These are phyloP conservation scores for Juglanconis oblonga DNA, from an alignment of 2,329 filamentous ascomycete species.

Conservation along the genomic window DNA sequence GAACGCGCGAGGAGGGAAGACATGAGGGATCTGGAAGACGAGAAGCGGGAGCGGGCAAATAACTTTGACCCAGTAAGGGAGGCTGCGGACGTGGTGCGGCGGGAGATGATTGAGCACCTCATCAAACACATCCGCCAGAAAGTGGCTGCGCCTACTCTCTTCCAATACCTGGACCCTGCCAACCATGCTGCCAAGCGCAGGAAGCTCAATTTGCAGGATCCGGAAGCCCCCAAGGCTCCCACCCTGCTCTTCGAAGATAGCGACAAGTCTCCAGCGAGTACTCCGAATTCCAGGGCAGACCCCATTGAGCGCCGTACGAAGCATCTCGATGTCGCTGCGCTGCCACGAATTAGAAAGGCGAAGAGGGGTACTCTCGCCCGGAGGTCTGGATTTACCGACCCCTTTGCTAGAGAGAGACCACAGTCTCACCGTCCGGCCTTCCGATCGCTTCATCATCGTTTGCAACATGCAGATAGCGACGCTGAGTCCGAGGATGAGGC, in stretches of 20 bases:
- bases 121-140: conserved; percentile 86
- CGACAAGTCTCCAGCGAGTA: conserved; percentile 61
- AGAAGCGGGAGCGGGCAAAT: conserved; percentile 82
- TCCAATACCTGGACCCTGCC: conserved; percentile 77
- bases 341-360: conserved; percentile 73
- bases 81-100: conserved; percentile 73
- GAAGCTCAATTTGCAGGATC: conserved; percentile 73
- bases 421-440: conserved; percentile 58
- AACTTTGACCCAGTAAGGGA: conserved; percentile 88
- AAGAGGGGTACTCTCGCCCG: conserved; percentile 57
- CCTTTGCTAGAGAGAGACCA: conserved; percentile 63
- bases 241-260: conserved; percentile 54
- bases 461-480: conserved; percentile 67
- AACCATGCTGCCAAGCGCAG: conserved; percentile 78
- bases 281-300: conserved; percentile 62
- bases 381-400: conserved; percentile 64
- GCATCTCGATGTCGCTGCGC: conserved; percentile 57
- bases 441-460: conserved; percentile 77
- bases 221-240: conserved; percentile 54
- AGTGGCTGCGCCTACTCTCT: conserved; percentile 76
- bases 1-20: conserved; percentile 68
- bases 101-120: conserved; percentile 81
- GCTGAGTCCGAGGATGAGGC: conserved; percentile 87
- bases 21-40: conserved; percentile 80
- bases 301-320: conserved; percentile 59